Base-by-base conservation (phyloP, 2,329 filamentous ascomycete species). In the Shiraia bambusicola region DNA sequence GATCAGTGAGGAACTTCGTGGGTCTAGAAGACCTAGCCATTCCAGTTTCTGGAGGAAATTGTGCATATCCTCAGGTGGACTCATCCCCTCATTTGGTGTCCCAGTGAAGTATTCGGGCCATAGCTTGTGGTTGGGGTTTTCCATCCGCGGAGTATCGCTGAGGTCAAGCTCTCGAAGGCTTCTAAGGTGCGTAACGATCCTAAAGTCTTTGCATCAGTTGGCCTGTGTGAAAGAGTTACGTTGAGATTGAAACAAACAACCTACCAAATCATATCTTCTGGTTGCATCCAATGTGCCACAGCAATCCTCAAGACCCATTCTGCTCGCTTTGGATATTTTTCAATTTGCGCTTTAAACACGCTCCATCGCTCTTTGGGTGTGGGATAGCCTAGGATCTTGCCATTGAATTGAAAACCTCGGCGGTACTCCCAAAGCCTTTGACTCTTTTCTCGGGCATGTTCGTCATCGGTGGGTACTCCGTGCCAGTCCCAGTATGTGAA, bases 401-500 rank as follows among this genome's bases (percentile, higher is more conserved):
- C 45, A 30, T 49, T 30, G 22, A 14, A 29, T 11, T 31, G 13
- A 29, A 49, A 60, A 2, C 40, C 48, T 25, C 47, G 42, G 22
- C 55, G 40, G 9, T 47, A 36, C 26, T 59, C 51, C 49, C 52
- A 54, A 6, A 56, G 28, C 12, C 56, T 37, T 25, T 52, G 40
- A 14, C 38, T 41, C 33, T 54, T 59, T 6, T 35, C 34, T 10
- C 31, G 34, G 1, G 45, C 36, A 27, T 17, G 31, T 2, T 14
- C 24, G 10, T 43, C 37, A 29, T 45, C 37, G 12, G 38, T 34
- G 39, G 35, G 26, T 2, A 45, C 13, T 1, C 47, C 51, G 32
- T 53, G 41, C 59, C 60, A 64, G 42, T 62, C 59, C 48, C 45
- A 58, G 42, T 57, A 62, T 3, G 47, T 56, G 36, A 61, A 62